Evolutionary conservation across 2,329 filamentous ascomycete species (phyloP).

Genomic region (Apiospora sp.): DNA sequence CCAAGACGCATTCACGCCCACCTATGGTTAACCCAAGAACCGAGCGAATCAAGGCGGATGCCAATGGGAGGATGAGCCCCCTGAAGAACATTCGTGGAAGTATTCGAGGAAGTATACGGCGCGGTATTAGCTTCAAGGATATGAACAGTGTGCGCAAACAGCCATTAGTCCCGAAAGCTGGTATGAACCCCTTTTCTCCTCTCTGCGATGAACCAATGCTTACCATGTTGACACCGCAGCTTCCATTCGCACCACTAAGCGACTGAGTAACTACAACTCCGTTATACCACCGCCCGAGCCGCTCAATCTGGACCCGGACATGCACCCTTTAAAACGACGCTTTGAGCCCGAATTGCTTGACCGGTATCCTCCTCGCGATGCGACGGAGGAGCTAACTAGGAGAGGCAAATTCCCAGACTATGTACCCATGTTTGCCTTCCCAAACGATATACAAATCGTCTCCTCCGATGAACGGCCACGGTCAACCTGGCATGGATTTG

Average conservation of each 20-base stretch:
- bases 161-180: constrained; percentile 76
- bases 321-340: constrained; percentile 92
- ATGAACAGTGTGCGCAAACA: constrained; percentile 96
- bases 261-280: constrained; percentile 97
- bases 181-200: constrained; percentile 52
- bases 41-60: constrained; percentile 79
- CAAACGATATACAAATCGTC: constrained; percentile 96
- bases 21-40: constrained; percentile 81
- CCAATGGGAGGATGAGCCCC: constrained; percentile 61
- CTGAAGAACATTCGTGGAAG: constrained; percentile 66
- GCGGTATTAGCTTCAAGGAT: constrained; percentile 91
- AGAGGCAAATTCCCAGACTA: constrained; percentile 94
- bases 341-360: constrained; percentile 98
- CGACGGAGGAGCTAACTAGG: constrained; percentile 79
- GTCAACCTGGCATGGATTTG: constrained; percentile 99
- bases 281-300: constrained; percentile 95
- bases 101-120: constrained; percentile 84
- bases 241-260: constrained; percentile 79
- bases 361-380: constrained; percentile 85
- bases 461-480: constrained; percentile 92
- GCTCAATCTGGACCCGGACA: constrained; percentile 85
- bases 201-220: background rate
- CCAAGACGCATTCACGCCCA: constrained; percentile 73
- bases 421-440: constrained; percentile 98
- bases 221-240: constrained; percentile 46